phyloP scores from a whole-genome alignment of 345 rosid species.

The Euphorbia peplus region DNA sequence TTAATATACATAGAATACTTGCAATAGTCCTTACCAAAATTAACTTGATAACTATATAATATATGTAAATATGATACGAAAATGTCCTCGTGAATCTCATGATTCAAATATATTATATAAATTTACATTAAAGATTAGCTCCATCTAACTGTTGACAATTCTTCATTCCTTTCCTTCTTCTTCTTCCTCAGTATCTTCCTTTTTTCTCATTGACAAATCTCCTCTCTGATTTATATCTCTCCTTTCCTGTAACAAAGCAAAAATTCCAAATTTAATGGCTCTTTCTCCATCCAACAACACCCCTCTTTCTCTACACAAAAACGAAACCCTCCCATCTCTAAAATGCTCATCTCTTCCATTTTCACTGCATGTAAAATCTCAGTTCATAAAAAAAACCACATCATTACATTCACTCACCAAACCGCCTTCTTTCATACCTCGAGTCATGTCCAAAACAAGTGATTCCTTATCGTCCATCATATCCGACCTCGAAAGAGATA shows the following conservation, averaged over 20 bases:
- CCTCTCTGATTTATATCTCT: background rate
- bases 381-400: background rate
- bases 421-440: background rate
- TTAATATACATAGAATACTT: too few relatives aligned
- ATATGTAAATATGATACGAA: too few relatives aligned
- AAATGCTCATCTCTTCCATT: slow-evolving; percentile 2
- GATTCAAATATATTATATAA: too few relatives aligned
- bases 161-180: too few relatives aligned
- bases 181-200: background rate
- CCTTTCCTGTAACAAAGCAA: background rate
- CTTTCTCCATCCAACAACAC: slow-evolving; percentile 30
- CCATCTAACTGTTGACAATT: too few relatives aligned
- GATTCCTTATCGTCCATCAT: slow-evolving; percentile 38
- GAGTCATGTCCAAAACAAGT: slow-evolving; percentile 30
- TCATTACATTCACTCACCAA: slow-evolving; percentile 8
- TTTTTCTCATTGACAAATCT: background rate
- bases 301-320: slow-evolving; percentile 21
- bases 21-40: too few relatives aligned
- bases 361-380: slow-evolving; percentile 15
- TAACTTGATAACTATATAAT: too few relatives aligned
- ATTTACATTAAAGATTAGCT: too few relatives aligned
- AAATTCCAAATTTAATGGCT: slow-evolving; percentile 33
- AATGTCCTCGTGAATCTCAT: too few relatives aligned
- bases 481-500: slow-evolving; percentile 24
- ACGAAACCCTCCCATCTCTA: background rate